These are phyloP conservation scores for Litchi chinensis DNA, from an alignment of 345 rosid species.

Conservation along the genomic window DNA sequence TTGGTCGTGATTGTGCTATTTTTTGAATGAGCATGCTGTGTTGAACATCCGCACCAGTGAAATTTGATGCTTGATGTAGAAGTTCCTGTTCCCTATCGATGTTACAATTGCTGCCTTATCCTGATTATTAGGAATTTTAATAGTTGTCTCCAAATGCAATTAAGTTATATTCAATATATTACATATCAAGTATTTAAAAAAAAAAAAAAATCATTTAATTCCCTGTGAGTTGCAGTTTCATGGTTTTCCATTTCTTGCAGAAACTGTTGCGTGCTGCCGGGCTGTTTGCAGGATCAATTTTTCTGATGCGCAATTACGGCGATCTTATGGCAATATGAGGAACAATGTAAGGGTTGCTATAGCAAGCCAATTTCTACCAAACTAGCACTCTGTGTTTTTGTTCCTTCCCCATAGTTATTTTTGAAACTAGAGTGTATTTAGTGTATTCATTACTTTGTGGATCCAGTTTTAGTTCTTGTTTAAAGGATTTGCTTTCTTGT, in stretches of 20 bases:
- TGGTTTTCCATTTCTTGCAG: slow-evolving; percentile 40
- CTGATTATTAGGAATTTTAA: not conserved
- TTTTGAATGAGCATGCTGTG: not conserved
- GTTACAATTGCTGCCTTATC: not conserved
- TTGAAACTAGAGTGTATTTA: not conserved
- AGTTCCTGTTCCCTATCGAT: not conserved
- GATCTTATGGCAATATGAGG: slow-evolving; percentile 76
- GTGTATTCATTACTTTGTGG: not conserved
- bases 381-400: not conserved
- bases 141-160: not conserved
- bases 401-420: not conserved
- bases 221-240: not conserved
- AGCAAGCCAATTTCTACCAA: not conserved
- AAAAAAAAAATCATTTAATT: not conserved
- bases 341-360: not conserved
- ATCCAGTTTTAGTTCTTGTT: not conserved
- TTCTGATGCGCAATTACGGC: slow-evolving; percentile 86
- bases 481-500: not conserved
- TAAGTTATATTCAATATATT: not conserved
- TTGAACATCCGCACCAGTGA: not conserved
- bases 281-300: slow-evolving; percentile 71
- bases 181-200: no score
- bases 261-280: slow-evolving; percentile 76
- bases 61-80: not conserved
- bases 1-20: not conserved